Evolutionary conservation across 768 basidiomycete genomes (phyloP), one percentile per base, ranked within the genome.

Genomic region (Mycena filopes): DNA sequence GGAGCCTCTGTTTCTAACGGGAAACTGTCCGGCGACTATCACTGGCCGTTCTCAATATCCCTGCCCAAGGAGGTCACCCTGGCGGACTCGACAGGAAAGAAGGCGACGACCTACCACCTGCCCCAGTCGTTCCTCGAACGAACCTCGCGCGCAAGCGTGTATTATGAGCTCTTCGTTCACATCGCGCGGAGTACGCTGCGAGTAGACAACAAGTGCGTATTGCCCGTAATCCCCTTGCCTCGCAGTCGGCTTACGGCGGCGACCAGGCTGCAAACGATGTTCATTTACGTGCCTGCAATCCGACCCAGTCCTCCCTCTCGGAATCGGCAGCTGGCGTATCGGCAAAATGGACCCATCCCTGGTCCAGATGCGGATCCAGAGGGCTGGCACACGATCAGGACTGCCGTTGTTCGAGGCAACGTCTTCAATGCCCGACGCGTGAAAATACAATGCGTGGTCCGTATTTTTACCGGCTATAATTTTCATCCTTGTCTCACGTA

Each of bases 21-120:
- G 11, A 80, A 77, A 67, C 60, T 78, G 25, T 69, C 72, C 0
- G 81, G 82, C 23, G 69, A 72, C 28, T 81, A 81, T 55, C 70
- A 69, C 1, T 82, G 80, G 78, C 78, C 79, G 8, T 82, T 82
- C 59, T 76, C 78, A 4, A 76, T 83, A 58, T 64, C 76, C 3
- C 77, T 82, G 65, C 81, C 82, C 16, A 71, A 70, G 16, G 72
- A 75, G 41, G 73, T 76, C 9, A 67, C 68, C 16, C 56, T 77
- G n/a, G 53, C 68, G 0, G 53, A 67, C 51, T 48, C 60, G 11
- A 18, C 45, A n/a, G 55, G 40, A 41, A 65, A 62, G 48, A 42
- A n/a, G n/a, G n/a, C n/a, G n/a, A n/a, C n/a, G 46, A 57, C 56
- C 2, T 73, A 68, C 25, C 66, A 74, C 9, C 63, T 75, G 28